Conservation (phyloP, 148 eudicot species). For the Pouteria glomerata region DNA sequence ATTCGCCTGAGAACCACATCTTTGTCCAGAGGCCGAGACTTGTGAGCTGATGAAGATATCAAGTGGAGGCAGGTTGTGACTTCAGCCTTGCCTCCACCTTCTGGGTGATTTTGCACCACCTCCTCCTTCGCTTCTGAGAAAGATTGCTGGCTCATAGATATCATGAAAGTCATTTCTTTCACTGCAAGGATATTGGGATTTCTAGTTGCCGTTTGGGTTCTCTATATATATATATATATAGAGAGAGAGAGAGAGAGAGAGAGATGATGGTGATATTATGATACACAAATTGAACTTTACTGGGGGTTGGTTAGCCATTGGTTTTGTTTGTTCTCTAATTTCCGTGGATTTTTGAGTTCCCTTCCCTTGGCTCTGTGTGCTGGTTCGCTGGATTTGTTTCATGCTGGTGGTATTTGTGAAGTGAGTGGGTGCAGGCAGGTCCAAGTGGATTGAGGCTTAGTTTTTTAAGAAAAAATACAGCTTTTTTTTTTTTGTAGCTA, state of each 20-base stretch:
- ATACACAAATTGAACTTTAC: background rate
- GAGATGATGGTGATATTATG: too few relatives aligned
- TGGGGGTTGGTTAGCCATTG: background rate
- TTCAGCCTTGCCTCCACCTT: constrained; percentile 7
- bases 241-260: too few relatives aligned
- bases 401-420: background rate
- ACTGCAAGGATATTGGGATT: background rate
- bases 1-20: constrained; percentile 35
- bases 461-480: too few relatives aligned
- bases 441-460: too few relatives aligned
- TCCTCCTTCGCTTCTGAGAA: constrained; percentile 7
- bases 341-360: background rate
- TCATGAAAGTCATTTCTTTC: constrained; percentile 23
- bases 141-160: constrained; percentile 13
- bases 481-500: too few relatives aligned
- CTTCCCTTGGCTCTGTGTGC: too few relatives aligned
- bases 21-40: constrained; percentile 26
- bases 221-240: too few relatives aligned
- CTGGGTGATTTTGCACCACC: background rate
- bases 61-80: constrained; percentile 27
- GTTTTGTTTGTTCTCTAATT: background rate
- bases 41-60: constrained; percentile 20
- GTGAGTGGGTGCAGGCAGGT: background rate
- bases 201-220: too few relatives aligned
- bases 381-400: background rate